These are phyloP conservation scores for Canna indica DNA, from an alignment of 176 grass and related monocot species.

Conservation along the genomic window DNA sequence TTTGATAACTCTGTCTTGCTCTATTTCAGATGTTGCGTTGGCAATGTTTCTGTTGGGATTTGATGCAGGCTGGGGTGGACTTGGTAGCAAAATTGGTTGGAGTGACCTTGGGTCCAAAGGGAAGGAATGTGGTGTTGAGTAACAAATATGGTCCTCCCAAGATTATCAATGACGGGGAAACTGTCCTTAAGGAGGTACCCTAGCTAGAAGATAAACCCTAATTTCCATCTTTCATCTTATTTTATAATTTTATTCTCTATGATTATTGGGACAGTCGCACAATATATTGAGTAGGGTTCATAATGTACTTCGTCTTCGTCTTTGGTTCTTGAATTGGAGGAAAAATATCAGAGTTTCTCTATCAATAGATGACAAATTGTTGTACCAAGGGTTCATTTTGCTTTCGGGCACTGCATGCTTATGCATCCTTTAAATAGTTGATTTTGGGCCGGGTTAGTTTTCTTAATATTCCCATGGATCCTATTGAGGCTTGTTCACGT, in stretches of 20 bases:
- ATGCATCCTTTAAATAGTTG: too few species aligned
- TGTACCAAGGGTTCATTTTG: background rate
- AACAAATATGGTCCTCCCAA: slow-evolving; percentile 91
- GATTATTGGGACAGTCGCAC: background rate
- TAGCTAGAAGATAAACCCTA: background rate
- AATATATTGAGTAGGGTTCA: background rate
- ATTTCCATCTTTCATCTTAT: background rate
- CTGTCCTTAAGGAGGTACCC: slow-evolving; percentile 78
- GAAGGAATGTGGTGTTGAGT: slow-evolving; percentile 84
- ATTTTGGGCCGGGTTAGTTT: too few species aligned
- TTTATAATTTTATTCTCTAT: background rate
- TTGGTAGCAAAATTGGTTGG: slow-evolving; percentile 72
- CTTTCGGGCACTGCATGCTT: too few species aligned
- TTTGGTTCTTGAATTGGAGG: background rate
- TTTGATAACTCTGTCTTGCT: background rate
- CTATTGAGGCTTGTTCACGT: background rate
- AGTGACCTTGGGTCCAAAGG: slow-evolving; percentile 85
- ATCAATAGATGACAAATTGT: background rate
- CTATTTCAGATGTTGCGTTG: background rate
- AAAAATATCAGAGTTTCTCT: background rate
- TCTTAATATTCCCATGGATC: background rate
- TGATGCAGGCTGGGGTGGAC: slow-evolving; percentile 62
- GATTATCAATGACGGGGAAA: slow-evolving; percentile 92
- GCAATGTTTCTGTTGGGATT: background rate
- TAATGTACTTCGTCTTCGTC: background rate